Percentiles rank a stretch among this genome's conserved stretches.
phyloP scores from a whole-genome alignment of 768 basidiomycete species.

The Leccinum subgranulosum region DNA sequence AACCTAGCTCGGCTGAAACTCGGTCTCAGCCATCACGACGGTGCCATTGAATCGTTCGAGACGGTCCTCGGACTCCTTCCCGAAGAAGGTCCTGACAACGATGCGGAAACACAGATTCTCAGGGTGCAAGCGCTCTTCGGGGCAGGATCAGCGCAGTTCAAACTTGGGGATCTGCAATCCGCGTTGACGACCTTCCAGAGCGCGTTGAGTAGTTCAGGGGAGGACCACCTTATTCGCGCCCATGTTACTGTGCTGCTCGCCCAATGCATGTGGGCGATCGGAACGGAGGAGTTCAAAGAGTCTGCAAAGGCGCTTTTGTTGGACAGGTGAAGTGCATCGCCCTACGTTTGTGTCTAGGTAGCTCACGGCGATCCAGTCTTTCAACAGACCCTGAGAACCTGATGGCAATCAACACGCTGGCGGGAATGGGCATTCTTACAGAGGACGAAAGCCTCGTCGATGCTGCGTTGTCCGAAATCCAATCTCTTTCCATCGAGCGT shows the following conservation, averaged over 20 bases:
- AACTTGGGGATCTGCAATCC: constrained; percentile 54
- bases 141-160: constrained; percentile 69
- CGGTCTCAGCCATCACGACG: constrained; percentile 53
- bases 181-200: constrained; percentile 68
- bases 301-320: constrained; percentile 74
- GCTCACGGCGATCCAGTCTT: constrained; percentile 50
- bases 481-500: constrained; percentile 63
- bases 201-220: constrained; percentile 54
- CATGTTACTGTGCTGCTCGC: constrained; percentile 79
- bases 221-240: constrained; percentile 49
- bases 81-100: constrained; percentile 39
- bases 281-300: constrained; percentile 72
- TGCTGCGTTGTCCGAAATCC: constrained; percentile 81
- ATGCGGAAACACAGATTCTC: constrained; percentile 38
- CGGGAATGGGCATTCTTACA: constrained; percentile 86
- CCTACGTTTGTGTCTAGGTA: not conserved
- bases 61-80: constrained; percentile 68
- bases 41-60: constrained; percentile 67
- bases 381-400: constrained; percentile 74
- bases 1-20: constrained; percentile 79
- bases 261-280: constrained; percentile 80
- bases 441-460: constrained; percentile 78
- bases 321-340: constrained; percentile 59
- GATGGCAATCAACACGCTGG: constrained; percentile 76
- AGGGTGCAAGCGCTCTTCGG: constrained; percentile 68